Conservation (phyloP, 179 eudicot genomes). For the Beta corolliflora region DNA sequence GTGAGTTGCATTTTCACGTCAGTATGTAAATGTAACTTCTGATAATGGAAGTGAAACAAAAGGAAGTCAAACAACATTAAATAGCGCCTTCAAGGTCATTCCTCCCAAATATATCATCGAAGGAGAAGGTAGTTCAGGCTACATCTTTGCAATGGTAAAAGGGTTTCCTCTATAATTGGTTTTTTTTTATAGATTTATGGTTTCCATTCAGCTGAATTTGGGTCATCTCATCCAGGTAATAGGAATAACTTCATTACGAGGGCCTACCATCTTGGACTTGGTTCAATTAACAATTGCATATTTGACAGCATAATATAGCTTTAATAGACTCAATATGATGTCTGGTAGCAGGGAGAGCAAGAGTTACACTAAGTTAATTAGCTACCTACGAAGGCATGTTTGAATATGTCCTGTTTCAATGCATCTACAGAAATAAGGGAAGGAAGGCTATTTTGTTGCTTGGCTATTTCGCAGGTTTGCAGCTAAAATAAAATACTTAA, state of each 20-base stretch:
- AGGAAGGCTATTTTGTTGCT: background rate
- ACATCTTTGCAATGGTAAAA: background rate
- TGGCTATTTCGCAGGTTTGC: background rate
- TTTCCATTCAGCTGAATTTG: background rate
- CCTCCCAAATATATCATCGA: background rate
- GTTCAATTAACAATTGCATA: background rate
- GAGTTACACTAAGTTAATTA: background rate
- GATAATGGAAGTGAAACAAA: background rate
- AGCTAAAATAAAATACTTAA: background rate
- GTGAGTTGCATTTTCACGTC: background rate
- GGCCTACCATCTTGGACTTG: background rate
- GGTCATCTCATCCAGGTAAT: background rate
- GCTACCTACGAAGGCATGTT: background rate
- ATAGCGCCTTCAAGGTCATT: background rate
- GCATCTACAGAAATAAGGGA: background rate
- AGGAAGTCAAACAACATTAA: background rate
- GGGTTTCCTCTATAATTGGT: background rate
- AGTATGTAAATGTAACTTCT: background rate
- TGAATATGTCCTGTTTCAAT: background rate
- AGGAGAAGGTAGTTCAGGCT: too few relatives aligned
- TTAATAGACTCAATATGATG: background rate
- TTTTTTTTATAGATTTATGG: background rate
- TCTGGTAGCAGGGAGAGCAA: background rate
- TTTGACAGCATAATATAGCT: background rate
- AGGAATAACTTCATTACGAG: too few relatives aligned